phyloP scores from a whole-genome alignment of 1,139 yeast species.

The Casaregolazyma suthepensis region DNA sequence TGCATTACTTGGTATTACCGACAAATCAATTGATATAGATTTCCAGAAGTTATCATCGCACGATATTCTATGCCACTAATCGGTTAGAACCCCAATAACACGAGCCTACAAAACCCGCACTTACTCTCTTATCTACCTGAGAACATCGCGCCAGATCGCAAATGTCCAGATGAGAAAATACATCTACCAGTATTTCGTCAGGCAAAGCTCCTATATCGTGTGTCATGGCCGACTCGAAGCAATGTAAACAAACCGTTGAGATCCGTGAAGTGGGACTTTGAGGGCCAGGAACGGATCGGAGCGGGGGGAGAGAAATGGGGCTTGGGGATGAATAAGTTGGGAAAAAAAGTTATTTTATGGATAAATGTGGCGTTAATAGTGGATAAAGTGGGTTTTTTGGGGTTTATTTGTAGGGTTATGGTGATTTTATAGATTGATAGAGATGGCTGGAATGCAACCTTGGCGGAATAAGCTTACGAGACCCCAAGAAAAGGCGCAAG shows the following conservation, averaged over 20 bases:
- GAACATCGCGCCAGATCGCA: conserved; percentile 16
- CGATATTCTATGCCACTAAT: conserved; percentile 12
- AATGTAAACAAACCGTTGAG: neutral
- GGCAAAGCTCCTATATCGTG: conserved; percentile 11
- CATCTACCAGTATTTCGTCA: conserved; percentile 16
- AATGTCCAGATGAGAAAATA: conserved; percentile 14
- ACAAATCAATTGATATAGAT: conserved; percentile 5
- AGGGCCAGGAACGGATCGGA: neutral
- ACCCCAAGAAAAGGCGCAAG: no score
- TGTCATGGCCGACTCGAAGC: neutral
- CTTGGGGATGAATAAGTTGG: neutral
- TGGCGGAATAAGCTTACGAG: no score
- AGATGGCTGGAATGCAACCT: no score
- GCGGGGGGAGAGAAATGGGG: neutral
- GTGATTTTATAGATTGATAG: no score
- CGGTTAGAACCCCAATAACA: neutral
- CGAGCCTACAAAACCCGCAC: neutral
- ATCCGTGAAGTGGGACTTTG: neutral
- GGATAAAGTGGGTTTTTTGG: no score
- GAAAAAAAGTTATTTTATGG: neutral
- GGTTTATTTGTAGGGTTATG: no score
- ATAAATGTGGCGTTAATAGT: no score
- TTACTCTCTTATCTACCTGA: conserved; percentile 9
- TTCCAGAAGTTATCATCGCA: conserved; percentile 14
- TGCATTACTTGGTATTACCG: neutral